Evolutionary conservation across 2,329 filamentous ascomycete genomes (phyloP).

Genomic region (Ascochyta lentis): DNA sequence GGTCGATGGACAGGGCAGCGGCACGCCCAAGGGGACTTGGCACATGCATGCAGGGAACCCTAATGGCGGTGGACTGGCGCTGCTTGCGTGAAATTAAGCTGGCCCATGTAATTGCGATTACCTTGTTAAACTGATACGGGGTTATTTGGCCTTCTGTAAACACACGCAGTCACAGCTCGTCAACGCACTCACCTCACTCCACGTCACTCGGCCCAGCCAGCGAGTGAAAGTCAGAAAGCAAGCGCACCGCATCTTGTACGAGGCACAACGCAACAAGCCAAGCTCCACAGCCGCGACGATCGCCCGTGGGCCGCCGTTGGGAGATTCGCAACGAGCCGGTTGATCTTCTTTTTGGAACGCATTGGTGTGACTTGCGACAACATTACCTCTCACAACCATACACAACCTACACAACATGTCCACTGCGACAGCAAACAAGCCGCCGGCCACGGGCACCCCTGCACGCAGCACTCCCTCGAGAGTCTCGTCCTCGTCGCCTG

Average conservation of each 20-base stretch:
- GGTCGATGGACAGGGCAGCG: constrained; percentile 7
- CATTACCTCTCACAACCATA: background rate
- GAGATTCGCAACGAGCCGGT: constrained; percentile 9
- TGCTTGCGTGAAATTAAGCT: constrained; percentile 16
- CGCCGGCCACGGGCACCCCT: constrained; percentile 42
- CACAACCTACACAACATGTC: constrained; percentile 33
- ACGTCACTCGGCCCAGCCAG: background rate
- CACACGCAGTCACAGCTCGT: constrained; percentile 10
- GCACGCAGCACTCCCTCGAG: constrained; percentile 33
- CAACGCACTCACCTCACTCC: constrained; percentile 6
- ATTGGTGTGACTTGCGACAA: constrained; percentile 3
- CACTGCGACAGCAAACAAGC: constrained; percentile 46
- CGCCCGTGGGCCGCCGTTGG: constrained; percentile 14
- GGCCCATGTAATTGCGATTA: constrained; percentile 16
- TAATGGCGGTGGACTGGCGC: constrained; percentile 14
- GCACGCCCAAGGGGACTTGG: constrained; percentile 11
- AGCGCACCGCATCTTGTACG: constrained; percentile 3
- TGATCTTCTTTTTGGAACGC: constrained; percentile 14
- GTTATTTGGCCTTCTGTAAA: constrained; percentile 16
- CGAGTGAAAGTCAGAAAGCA: constrained; percentile 7
- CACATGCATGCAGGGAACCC: constrained; percentile 15
- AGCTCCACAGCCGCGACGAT: constrained; percentile 18
- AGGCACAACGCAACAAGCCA: constrained; percentile 12
- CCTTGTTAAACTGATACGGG: constrained; percentile 19
- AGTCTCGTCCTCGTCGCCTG: constrained; percentile 40